Evolutionary conservation across 768 basidiomycete genomes (phyloP), one percentile per base, ranked within the genome.

Genomic region (Rhodotorula graminis): DNA sequence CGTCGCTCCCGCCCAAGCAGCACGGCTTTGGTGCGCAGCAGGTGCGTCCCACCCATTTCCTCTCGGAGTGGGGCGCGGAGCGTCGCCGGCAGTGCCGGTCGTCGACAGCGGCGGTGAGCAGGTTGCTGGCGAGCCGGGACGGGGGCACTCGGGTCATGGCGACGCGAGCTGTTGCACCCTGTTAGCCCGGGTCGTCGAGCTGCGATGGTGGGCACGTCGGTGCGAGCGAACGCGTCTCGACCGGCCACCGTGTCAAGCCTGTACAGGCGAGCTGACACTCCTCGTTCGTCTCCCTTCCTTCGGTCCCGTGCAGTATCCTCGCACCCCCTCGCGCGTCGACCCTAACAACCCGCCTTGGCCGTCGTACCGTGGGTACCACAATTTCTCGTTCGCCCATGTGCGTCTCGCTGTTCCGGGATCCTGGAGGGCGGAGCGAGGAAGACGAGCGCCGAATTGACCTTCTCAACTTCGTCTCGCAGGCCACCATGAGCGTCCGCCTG

Each of bases 401-500:
- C 19, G 62, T 37, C 11, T 37, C 37, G 37, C 18, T 21, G 33
- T 57, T 21, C 29, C 25, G n/a, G n/a, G n/a, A n/a, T n/a, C n/a
- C n/a, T n/a, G n/a, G n/a, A n/a, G n/a, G n/a, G 21, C 61, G 31
- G 6, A 6, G 23, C 31, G 27, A 19, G 31, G 19, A 15, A 87
- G 94, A 82, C 19, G 16, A 3, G n/a, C 27, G 42, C 21, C 44
- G 37, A 37, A 9, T 23, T 52, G 27, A 52, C 50, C 23, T 25
- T 23, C 47, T 49, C 47, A 37, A 37, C 44, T 18, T 7, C 25
- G 25, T 3, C 21, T n/a, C n/a, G 60, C 44, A 61, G 60, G 94
- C 92, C 46, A 95, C 93, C 8, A 96, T 96, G 93, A 91, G 92
- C 72, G 88, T 90, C n/a, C 89, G 94, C 60, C 87, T 96, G 37